Conservation (phyloP, 2,329 filamentous ascomycete genomes). For the Proliferodiscus dingleyae region DNA sequence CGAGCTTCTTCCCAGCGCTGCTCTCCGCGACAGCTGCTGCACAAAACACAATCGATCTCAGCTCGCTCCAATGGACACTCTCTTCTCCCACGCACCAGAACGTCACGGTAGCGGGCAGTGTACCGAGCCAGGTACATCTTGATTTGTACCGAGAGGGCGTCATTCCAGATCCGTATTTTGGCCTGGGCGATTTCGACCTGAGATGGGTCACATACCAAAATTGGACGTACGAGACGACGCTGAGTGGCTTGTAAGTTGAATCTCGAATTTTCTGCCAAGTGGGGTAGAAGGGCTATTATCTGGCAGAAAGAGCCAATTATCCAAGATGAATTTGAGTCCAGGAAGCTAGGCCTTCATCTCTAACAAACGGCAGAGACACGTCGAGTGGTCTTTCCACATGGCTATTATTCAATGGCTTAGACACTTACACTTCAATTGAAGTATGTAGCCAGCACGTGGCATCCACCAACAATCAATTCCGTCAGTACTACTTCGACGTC, state of each 20-base stretch:
- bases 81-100: constrained; percentile 29
- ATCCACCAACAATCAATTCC: constrained; percentile 57
- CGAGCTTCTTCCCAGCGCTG: not conserved
- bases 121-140: constrained; percentile 56
- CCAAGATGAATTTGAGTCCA: too few relatives aligned
- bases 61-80: constrained; percentile 12
- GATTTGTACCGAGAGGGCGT: constrained; percentile 49
- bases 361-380: constrained; percentile 20
- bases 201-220: constrained; percentile 54
- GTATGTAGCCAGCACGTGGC: constrained; percentile 51
- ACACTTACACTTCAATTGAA: constrained; percentile 53
- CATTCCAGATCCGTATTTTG: constrained; percentile 39
- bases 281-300: too few relatives aligned
- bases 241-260: constrained; percentile 38
- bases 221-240: constrained; percentile 55
- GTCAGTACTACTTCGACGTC: constrained; percentile 56
- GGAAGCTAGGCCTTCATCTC: too few relatives aligned
- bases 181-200: constrained; percentile 54
- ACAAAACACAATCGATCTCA: constrained; percentile 12
- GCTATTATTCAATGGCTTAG: constrained; percentile 57
- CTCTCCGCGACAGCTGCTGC: constrained; percentile 1
- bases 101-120: constrained; percentile 47
- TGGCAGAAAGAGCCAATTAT: too few relatives aligned
- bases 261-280: not conserved
- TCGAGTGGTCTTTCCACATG: constrained; percentile 40